Conservation (phyloP, 352 stramenopile genomes). For the Elongisporangium anandrum region DNA sequence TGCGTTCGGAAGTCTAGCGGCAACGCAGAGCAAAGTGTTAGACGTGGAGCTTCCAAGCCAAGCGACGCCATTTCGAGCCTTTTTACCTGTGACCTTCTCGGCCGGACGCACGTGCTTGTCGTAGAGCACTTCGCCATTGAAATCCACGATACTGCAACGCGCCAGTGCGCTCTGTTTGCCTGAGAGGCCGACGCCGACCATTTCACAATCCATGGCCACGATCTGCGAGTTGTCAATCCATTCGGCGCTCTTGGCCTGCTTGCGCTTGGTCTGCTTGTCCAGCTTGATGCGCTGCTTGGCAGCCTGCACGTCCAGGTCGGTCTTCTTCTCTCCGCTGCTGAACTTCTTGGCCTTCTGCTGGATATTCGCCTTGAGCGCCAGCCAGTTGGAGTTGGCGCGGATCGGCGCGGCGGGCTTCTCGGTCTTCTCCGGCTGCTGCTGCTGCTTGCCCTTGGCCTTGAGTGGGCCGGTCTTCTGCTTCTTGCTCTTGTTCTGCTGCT, state of each 20-base stretch:
- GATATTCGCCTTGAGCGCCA: constrained; percentile 72
- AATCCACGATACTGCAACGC: constrained; percentile 87
- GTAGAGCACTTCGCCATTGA: constrained; percentile 77
- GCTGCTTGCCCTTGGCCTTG: constrained; percentile 22
- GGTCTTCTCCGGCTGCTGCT: constrained; percentile 12
- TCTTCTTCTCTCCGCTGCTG: constrained; percentile 18
- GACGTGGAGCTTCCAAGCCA: not conserved
- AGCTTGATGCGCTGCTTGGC: constrained; percentile 42
- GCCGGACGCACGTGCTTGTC: constrained; percentile 79
- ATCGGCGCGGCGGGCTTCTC: constrained; percentile 14
- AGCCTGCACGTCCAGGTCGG: constrained; percentile 27
- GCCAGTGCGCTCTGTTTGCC: constrained; percentile 78
- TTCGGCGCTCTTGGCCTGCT: constrained; percentile 45
- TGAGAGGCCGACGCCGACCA: constrained; percentile 78
- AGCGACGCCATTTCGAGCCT: not conserved
- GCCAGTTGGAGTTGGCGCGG: constrained; percentile 62
- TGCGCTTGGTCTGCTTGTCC: constrained; percentile 39
- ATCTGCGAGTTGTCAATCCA: constrained; percentile 80
- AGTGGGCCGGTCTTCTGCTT: constrained; percentile 5
- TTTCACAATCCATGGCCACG: constrained; percentile 88
- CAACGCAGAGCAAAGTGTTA: not conserved
- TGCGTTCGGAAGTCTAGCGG: constrained; percentile 74
- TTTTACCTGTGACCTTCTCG: constrained; percentile 69
- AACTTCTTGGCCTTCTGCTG: constrained; percentile 24
- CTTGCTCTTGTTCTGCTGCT: constrained; percentile 5